Conservation (phyloP, 345 rosid genomes). For the Orychophragmus violaceus region DNA sequence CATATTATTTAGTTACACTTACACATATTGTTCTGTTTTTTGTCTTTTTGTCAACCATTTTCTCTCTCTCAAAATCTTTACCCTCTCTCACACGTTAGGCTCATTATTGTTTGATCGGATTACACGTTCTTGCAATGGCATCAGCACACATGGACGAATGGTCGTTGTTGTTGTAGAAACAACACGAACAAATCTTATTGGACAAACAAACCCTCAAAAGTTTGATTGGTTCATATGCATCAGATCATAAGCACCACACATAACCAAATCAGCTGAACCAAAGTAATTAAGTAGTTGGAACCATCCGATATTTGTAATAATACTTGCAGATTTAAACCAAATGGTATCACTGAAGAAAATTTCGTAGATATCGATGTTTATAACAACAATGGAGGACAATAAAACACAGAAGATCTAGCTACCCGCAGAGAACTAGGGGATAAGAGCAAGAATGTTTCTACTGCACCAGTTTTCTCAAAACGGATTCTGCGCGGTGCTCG, state of each 20-base stretch:
- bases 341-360: not conserved
- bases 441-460: conserved; percentile 23
- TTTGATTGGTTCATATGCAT: not conserved
- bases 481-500: conserved; percentile 83
- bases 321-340: not conserved
- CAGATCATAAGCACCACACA: not conserved
- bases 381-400: not conserved
- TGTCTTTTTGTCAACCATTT: not conserved
- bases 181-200: not conserved
- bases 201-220: not conserved
- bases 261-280: not conserved
- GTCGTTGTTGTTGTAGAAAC: not conserved
- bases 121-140: not conserved
- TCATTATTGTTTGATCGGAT: not conserved
- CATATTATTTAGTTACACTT: too few relatives aligned
- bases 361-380: not conserved
- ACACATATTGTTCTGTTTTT: not conserved
- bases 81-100: not conserved
- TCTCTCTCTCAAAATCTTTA: not conserved
- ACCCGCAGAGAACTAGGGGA: not conserved
- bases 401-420: not conserved
- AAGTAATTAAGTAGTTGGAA: not conserved
- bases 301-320: not conserved
- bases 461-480: conserved; percentile 53
- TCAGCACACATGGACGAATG: not conserved